Evolutionary conservation across 2,329 filamentous ascomycete species (phyloP), one percentile per base, ranked within the genome.

Genomic region (Sclerotinia trifoliorum): DNA sequence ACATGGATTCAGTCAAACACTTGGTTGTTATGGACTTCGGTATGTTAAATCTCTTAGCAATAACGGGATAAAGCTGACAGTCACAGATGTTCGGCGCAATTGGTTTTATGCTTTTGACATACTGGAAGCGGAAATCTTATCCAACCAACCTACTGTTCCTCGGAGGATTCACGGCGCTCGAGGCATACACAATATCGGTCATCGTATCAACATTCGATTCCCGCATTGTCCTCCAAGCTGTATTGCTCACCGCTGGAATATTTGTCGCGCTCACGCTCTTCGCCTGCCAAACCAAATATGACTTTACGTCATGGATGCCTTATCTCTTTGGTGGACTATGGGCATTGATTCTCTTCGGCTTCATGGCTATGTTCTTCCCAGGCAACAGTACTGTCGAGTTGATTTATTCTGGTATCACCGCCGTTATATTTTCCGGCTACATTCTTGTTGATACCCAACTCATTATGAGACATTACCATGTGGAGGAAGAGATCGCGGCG

Each of bases 381-480:
- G 86, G 90, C 79, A 91, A 84, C 79, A 93, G 88, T 78, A 94
- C 89, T 35, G 83, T 89, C 46, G 94, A 99, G 81, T 87, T 98
- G 66, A 84, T 93, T 70, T 98, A 97, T 76, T 93, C 93, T 67
- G 89, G 90, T 10, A 80, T 94, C 19, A 86, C 88, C 0, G 94
- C 95, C 3, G 82, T 99, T 57, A 87, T 99, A 77, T 99, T 99
- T 83, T 94, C 90, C 61, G 94, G 85, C 10, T 99, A 99, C 81
- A 96, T 99, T 71, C 85, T 99, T 58, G 92, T 98, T 58, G 95
- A 99, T 78, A 99, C 95, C 0, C 95, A 99, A 84, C 82, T 99
- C 75, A 88, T 99, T 71, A 90, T 99, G 87, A 88, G 94, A 77
- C 92, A 97, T 80, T 95, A 97, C 81, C 94, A 98, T 77, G 93